Conservation (phyloP, 164 flowering plant genomes). For the Magnolia kwangsiensis region DNA sequence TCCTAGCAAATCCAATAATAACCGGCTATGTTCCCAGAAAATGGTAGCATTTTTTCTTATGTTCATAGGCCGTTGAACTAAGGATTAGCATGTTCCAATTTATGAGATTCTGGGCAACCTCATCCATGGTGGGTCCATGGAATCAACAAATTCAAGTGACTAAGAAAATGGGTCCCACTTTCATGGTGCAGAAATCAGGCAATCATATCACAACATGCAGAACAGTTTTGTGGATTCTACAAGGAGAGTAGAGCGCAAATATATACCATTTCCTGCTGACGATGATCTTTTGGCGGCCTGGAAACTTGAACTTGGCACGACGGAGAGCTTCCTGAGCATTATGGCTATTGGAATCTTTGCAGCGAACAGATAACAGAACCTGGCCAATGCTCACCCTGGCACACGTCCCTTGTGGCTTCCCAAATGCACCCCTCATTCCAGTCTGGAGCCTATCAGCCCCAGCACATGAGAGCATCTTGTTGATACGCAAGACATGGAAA, state of each 20-base stretch:
- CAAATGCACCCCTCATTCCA: constrained; percentile 71
- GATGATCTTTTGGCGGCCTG: constrained; percentile 66
- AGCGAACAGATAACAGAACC: constrained; percentile 59
- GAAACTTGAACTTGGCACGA: constrained; percentile 63
- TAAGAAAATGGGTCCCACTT: too few relatives aligned
- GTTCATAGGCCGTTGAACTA: too few relatives aligned
- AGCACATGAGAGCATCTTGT: constrained; percentile 74
- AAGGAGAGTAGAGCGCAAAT: not conserved
- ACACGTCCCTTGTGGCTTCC: constrained; percentile 58
- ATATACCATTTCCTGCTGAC: constrained; percentile 58
- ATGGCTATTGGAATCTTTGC: constrained; percentile 49
- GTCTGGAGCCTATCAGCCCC: constrained; percentile 77
- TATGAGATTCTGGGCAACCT: too few relatives aligned
- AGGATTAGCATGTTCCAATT: too few relatives aligned
- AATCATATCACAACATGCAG: too few relatives aligned
- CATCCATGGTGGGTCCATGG: too few relatives aligned
- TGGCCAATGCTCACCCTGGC: constrained; percentile 62
- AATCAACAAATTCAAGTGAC: too few relatives aligned
- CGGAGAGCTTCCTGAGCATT: constrained; percentile 67
- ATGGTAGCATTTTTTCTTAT: too few relatives aligned
- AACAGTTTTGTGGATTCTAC: not conserved
- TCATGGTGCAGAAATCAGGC: too few relatives aligned
- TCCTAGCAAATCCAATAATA: too few relatives aligned
- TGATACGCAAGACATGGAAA: constrained; percentile 64
- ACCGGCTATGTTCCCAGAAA: too few relatives aligned